Percentiles rank a stretch among this genome's conserved stretches.
Conservation (phyloP, 1,139 yeast genomes). For the Geotrichum restrictum region DNA sequence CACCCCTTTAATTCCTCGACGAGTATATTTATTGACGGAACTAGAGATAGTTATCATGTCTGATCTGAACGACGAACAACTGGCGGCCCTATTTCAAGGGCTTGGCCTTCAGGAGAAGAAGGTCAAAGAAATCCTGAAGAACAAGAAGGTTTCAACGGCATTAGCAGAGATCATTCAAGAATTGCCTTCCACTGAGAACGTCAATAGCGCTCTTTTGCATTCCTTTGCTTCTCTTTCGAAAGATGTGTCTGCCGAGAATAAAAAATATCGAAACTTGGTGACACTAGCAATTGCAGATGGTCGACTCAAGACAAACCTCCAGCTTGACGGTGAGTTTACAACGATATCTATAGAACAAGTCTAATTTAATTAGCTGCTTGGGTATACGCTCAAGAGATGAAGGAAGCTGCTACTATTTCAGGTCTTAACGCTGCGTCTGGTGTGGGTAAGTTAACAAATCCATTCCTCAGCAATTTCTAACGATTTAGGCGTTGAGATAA, state of each 20-base stretch:
- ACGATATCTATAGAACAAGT: neutral
- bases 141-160: slow-evolving; percentile 74
- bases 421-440: slow-evolving; percentile 65
- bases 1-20: neutral
- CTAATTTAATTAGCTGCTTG: slow-evolving; percentile 51
- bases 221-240: slow-evolving; percentile 56
- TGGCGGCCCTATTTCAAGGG: slow-evolving; percentile 48
- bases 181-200: slow-evolving; percentile 44
- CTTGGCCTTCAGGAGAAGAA: slow-evolving; percentile 53
- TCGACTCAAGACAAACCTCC: slow-evolving; percentile 61
- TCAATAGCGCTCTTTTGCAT: slow-evolving; percentile 62
- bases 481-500: slow-evolving; percentile 50
- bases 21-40: neutral
- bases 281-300: slow-evolving; percentile 61
- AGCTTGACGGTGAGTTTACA: slow-evolving; percentile 45
- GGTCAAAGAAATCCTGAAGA: slow-evolving; percentile 64
- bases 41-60: slow-evolving; percentile 20
- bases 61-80: slow-evolving; percentile 40
- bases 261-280: slow-evolving; percentile 47
- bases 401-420: slow-evolving; percentile 37
- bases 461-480: neutral
- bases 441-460: slow-evolving; percentile 46
- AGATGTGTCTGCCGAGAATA: slow-evolving; percentile 31
- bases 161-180: slow-evolving; percentile 56
- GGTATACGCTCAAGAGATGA: slow-evolving; percentile 50